Base-by-base conservation (phyloP, 2,329 filamentous ascomycete species). In the Epichloe uncinata region DNA sequence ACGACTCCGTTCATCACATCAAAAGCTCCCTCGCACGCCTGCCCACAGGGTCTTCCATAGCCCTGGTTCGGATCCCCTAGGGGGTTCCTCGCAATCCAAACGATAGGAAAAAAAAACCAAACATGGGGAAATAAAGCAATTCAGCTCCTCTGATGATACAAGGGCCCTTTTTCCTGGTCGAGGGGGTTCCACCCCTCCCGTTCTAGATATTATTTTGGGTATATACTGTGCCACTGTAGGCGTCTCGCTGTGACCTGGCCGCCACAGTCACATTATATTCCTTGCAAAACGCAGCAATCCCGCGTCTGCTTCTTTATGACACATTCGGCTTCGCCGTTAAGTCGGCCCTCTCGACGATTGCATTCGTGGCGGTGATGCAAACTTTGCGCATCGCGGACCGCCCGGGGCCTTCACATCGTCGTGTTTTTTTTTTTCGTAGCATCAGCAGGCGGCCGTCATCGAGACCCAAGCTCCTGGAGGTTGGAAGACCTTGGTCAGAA, bases 151-250 rank as follows among this genome's bases (percentile, higher is more conserved):
- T 49, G 30, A 30, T 44, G 20, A 13, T 13, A 18, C 30, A 30
- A 30, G 42, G 16, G 26, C 45, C 13, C 22, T 35, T 47, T 47
- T 35, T 34, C 16, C 22, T 30, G 9, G 7, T n/a, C 3, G 12
- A 6, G 26, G 26, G 26, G n/a, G 36, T 16, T 43, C 18, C 45
- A 11, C 30, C 40, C 40, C 44, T 50, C 34, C 38, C 30, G 9
- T n/a, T 51, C 35, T 51, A 51, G 48, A 34, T 41, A 13, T 26
- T 50, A 47, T 26, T 42, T 35, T 41, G 40, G 40, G 47, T 52
- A 47, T 52, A 50, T 50, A 50, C 7, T 33, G 26, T 44, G 43
- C 33, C 33, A 20, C 7, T 5, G 34, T 20, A 20, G 20, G 22
- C 22, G 15, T 13, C 12, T 18, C 18, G 30, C 33, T 34, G 43